Evolutionary conservation across 192 early-diverging fungal genomes (phyloP).

Genomic region (Lobosporangium transversale): DNA sequence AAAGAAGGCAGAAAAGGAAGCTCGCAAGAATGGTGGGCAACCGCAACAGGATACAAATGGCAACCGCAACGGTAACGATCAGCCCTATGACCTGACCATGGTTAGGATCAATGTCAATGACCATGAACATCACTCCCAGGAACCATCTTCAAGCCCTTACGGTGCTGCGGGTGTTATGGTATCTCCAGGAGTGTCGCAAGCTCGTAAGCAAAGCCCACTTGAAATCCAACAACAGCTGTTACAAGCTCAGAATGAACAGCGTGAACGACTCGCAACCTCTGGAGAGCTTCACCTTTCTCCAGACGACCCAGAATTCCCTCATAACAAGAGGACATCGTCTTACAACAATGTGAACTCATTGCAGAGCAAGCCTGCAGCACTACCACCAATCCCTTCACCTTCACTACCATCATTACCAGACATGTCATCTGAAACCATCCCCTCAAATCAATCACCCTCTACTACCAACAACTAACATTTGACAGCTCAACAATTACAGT

Average conservation of each 20-base stretch:
- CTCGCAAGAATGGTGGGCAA: not conserved
- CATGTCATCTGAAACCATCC: slow-evolving; percentile 5
- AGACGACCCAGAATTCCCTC: slow-evolving; percentile 20
- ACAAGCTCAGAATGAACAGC: slow-evolving; percentile 8
- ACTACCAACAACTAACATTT: not conserved
- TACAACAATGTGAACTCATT: slow-evolving; percentile 21
- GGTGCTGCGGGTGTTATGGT: not conserved
- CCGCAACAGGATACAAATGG: not conserved
- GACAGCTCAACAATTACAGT: too few species aligned
- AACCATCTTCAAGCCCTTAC: not conserved
- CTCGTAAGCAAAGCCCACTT: slow-evolving; percentile 15
- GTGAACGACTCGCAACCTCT: not conserved
- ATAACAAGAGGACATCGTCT: slow-evolving; percentile 30
- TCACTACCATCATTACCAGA: slow-evolving; percentile 27
- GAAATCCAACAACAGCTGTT: slow-evolving; percentile 38
- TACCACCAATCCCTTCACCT: slow-evolving; percentile 28
- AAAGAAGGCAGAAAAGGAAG: slow-evolving; percentile 17
- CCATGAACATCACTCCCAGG: not conserved
- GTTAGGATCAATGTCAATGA: slow-evolving; percentile 49
- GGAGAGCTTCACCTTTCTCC: slow-evolving; percentile 7
- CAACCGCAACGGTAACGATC: slow-evolving; percentile 5
- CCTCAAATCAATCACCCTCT: not conserved
- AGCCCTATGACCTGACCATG: slow-evolving; percentile 40
- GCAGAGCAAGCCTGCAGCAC: slow-evolving; percentile 16
- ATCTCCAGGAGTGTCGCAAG: not conserved